Evolutionary conservation across 805 yeast species (phyloP), one percentile per base, ranked within the genome.

Genomic region (Yarrowia osloensis): DNA sequence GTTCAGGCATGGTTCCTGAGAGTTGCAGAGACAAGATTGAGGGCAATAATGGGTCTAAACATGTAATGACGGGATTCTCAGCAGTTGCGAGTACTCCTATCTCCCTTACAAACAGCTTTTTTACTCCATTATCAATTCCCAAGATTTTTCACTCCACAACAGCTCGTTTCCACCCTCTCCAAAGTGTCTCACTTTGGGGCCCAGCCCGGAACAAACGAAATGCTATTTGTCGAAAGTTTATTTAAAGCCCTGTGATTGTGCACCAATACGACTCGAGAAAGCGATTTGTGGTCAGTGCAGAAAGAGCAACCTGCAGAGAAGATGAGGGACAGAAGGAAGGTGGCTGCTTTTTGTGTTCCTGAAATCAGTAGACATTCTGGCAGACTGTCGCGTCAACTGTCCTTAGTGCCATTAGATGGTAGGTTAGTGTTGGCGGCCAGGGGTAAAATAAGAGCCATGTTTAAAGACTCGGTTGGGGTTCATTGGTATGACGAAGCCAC

Each of bases 121-220:
- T n/a, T n/a, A n/a, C n/a, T n/a, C n/a, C n/a, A n/a, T n/a, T n/a
- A n/a, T n/a, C n/a, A n/a, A n/a, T n/a, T n/a, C n/a, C n/a, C n/a
- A n/a, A n/a, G n/a, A n/a, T n/a, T n/a, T n/a, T n/a, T n/a, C 40
- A 3, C 26, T 22, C 47, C 28, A 12, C 13, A 11, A 19, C 13
- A 19, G 15, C 46, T 7, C 52, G 17, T n/a, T 24, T 24, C 54
- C 37, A 19, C 54, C 54, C 52, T 26, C 29, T 19, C 54, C 29
- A 29, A 3, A 13, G 24, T 49, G 54, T 49, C 54, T 49, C 54
- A 49, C 26, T 19, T 49, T 9, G 37, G 1, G 9, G 3, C 19
- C n/a, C 54, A n/a, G 54, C 37, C 54, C 29, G 54, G 54, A 49
- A 49, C 54, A 49, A 49, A 49, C 54, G 54, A 49, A 49, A 49